Evolutionary conservation across 371 early-diverging fungal species (phyloP).

Genomic region (Conidiobolus incongruus): DNA sequence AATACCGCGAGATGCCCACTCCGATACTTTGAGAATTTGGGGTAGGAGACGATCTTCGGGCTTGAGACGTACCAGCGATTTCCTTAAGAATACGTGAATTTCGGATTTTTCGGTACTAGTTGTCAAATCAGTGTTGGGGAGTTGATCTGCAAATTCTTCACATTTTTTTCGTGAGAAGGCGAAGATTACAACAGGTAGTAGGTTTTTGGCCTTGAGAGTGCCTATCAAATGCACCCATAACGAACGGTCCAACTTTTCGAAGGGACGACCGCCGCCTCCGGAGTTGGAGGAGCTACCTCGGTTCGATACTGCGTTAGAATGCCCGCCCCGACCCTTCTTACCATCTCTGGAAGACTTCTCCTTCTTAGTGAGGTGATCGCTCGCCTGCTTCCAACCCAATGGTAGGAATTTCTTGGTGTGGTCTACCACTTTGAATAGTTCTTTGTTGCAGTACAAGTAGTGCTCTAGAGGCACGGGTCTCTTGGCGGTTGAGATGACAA

Average conservation of each 20-base stretch:
- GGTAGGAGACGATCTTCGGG: constrained; percentile 69
- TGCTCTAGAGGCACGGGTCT: constrained; percentile 97
- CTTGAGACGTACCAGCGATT: constrained; percentile 48
- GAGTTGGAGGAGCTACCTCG: neutral
- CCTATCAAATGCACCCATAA: constrained; percentile 59
- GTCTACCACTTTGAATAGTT: constrained; percentile 72
- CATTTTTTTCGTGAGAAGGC: constrained; percentile 94
- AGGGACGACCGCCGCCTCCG: neutral
- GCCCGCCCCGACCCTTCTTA: neutral
- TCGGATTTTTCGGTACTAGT: constrained; percentile 58
- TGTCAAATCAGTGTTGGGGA: constrained; percentile 58
- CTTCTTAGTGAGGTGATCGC: constrained; percentile 29
- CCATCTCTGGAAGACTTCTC: constrained; percentile 10
- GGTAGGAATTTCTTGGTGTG: constrained; percentile 25
- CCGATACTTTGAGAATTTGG: constrained; percentile 71
- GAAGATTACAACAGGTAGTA: constrained; percentile 91
- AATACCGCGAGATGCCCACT: constrained; percentile 76
- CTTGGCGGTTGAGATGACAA: constrained; percentile 91
- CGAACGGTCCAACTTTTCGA: constrained; percentile 33
- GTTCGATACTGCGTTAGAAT: neutral
- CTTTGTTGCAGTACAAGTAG: constrained; percentile 63
- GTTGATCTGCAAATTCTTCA: constrained; percentile 69
- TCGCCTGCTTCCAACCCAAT: constrained; percentile 35
- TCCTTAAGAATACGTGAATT: constrained; percentile 70
- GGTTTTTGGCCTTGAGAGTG: constrained; percentile 39